Evolutionary conservation across 441 rosid species (phyloP).

Genomic region (Gossypium gossypioides): DNA sequence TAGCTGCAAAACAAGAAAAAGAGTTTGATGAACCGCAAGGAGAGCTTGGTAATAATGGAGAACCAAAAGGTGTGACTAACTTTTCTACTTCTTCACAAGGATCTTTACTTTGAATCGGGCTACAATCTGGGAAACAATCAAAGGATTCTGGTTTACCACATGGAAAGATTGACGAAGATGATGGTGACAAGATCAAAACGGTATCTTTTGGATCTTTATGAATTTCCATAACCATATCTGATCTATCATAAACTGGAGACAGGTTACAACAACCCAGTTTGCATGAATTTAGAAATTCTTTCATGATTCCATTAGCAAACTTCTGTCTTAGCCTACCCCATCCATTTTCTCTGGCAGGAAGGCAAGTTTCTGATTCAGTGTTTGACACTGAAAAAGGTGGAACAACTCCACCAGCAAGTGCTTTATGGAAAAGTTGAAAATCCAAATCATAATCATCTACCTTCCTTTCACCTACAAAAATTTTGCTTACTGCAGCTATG

Average conservation of each 20-base stretch:
- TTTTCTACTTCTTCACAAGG: conserved; percentile 23
- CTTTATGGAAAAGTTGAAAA: conserved; percentile 56
- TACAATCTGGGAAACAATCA: conserved; percentile 21
- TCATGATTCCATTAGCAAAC: conserved; percentile 41
- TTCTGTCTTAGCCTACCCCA: conserved; percentile 49
- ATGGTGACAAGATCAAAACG: conserved; percentile 16
- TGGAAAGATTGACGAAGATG: conserved; percentile 28
- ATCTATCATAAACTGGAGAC: conserved; percentile 14
- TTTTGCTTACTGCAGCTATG: conserved; percentile 8
- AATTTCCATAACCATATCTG: conserved; percentile 22
- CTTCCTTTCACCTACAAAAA: conserved; percentile 27
- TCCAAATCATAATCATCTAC: conserved; percentile 51
- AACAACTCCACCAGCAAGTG: conserved; percentile 60
- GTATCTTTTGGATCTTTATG: conserved; percentile 21
- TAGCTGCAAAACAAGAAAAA: conserved; percentile 28
- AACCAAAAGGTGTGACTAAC: conserved; percentile 14
- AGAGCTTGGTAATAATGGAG: conserved; percentile 24
- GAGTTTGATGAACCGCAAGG: conserved; percentile 32
- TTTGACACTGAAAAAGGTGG: conserved; percentile 45
- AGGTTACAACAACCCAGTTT: conserved; percentile 19
- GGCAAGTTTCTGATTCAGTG: conserved; percentile 47
- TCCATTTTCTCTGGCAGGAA: conserved; percentile 58
- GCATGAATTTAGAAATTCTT: conserved; percentile 40
- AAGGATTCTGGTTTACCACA: conserved; percentile 42
- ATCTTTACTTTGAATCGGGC: conserved; percentile 23